Conservation (phyloP, 1,284 basidiomycete genomes). For the Phaffia rhodozyma region DNA sequence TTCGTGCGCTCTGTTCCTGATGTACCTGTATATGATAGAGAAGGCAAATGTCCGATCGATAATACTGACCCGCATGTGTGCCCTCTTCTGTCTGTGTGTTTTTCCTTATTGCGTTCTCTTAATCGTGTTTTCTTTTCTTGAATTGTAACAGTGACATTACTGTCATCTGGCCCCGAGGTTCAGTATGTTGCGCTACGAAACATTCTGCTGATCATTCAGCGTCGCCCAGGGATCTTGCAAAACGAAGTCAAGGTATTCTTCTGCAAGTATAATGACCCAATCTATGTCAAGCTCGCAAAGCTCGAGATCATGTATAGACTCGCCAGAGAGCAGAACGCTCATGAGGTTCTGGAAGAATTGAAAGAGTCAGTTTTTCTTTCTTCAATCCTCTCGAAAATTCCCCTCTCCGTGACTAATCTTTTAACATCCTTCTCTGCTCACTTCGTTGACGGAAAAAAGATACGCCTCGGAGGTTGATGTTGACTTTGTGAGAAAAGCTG, state of each 20-base stretch:
- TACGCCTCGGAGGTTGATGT: slow-evolving; percentile 97
- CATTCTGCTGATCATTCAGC: slow-evolving; percentile 91
- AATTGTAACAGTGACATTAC: slow-evolving; percentile 56
- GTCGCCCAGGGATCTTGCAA: slow-evolving; percentile 79
- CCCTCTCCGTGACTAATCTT: neutral
- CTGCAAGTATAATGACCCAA: slow-evolving; percentile 99
- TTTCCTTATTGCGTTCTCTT: neutral
- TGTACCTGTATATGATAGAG: neutral
- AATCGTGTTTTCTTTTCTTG: neutral
- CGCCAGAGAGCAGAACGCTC: slow-evolving; percentile 77
- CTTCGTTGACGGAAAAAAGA: slow-evolving; percentile 37
- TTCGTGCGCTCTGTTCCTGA: slow-evolving; percentile 22
- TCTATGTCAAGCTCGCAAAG: slow-evolving; percentile 97
- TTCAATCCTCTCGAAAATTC: neutral
- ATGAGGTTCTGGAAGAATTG: slow-evolving; percentile 82
- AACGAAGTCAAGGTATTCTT: slow-evolving; percentile 99
- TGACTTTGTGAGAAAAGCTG: slow-evolving; percentile 95
- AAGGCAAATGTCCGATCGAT: neutral
- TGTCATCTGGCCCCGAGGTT: slow-evolving; percentile 94
- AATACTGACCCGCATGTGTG: neutral
- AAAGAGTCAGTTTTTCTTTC: slow-evolving; percentile 61
- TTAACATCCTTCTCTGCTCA: neutral
- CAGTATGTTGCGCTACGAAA: slow-evolving; percentile 97
- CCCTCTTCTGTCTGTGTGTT: neutral
- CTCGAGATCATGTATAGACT: slow-evolving; percentile 97